Percentiles rank a stretch among this genome's conserved stretches.
Evolutionary conservation across 441 rosid genomes (phyloP).

Genomic region (Corymbia citriodora): DNA sequence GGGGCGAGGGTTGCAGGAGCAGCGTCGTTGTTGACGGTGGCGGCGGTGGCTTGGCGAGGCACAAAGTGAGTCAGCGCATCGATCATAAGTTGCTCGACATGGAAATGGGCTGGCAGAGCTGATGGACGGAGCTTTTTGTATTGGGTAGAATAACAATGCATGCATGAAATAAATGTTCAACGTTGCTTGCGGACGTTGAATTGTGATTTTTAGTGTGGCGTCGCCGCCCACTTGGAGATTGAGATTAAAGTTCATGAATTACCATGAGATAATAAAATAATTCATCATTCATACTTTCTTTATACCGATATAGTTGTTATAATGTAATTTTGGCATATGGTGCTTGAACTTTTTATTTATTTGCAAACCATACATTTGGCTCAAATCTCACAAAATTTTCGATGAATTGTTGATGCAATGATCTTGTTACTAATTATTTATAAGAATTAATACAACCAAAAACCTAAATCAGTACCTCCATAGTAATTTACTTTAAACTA

Average conservation of each 20-base stretch:
- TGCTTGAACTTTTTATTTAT: background rate
- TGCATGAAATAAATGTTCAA: background rate
- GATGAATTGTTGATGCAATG: fast-evolving
- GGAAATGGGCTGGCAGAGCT: constrained; percentile 46
- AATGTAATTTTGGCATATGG: background rate
- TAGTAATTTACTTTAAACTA: too few relatives aligned
- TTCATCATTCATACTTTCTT: background rate
- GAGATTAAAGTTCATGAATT: background rate
- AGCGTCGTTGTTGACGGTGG: background rate
- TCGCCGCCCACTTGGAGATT: background rate
- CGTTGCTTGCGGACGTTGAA: background rate
- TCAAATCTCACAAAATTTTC: fast-evolving
- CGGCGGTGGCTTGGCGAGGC: background rate
- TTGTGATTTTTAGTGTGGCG: background rate
- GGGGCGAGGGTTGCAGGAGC: background rate
- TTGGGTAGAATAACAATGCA: background rate
- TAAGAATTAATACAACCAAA: too few relatives aligned
- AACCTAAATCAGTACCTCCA: too few relatives aligned
- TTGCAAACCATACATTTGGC: background rate
- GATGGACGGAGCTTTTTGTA: background rate
- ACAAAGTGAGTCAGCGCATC: background rate
- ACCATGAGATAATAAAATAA: background rate
- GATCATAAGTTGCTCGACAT: constrained; percentile 17
- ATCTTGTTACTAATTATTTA: background rate
- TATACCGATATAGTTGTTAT: background rate